Base-by-base conservation (phyloP, 1,284 basidiomycete genomes). In the Moniliella sp. region DNA sequence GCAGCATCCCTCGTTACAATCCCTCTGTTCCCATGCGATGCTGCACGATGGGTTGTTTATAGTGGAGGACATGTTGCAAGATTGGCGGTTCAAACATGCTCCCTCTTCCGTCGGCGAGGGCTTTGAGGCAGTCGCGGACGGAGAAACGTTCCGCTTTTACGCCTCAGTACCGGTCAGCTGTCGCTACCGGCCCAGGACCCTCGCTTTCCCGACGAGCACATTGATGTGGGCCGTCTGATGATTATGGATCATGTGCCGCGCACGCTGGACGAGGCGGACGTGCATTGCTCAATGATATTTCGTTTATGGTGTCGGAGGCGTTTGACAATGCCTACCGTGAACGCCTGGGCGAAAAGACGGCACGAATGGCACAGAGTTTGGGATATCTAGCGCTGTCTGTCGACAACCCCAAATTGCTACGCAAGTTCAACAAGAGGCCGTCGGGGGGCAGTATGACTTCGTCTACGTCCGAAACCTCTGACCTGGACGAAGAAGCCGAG, bases 11-110 rank as follows among this genome's bases (percentile, higher is more conserved):
- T 4, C 28, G 37, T 11, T 33, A 28, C 8, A 5, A 31, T 43
- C 42, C 3, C 5, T 50, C 15, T 48, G 46, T 26, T 40, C 37
- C 0, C 48, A 50, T 27, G 48, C 46, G 18, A 46, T 50, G 46
- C n/a, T n/a, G n/a, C 25, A 36, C 15, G 42, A 39, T n/a, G 36
- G 42, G 35, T 36, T 48, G 15, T 33, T 50, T 2, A 42, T 44
- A 27, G 28, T 50, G n/a, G 23, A 15, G 18, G 33, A 48, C 30
- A 34, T 45, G 4, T 21, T 34, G 0, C 33, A 42, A 7, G 48
- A 50, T 16, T 50, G 48, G 46, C 36, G 46, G 14, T 48, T 48
- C 36, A 29, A 31, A 9, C 21, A 34, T 1, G 37, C 39, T 13
- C 44, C 44, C 16, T 40, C 38, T 5, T 39, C 40, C 15, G 30